Base-by-base conservation (phyloP, 305 asterid species). In the Ilex paraguariensis region DNA sequence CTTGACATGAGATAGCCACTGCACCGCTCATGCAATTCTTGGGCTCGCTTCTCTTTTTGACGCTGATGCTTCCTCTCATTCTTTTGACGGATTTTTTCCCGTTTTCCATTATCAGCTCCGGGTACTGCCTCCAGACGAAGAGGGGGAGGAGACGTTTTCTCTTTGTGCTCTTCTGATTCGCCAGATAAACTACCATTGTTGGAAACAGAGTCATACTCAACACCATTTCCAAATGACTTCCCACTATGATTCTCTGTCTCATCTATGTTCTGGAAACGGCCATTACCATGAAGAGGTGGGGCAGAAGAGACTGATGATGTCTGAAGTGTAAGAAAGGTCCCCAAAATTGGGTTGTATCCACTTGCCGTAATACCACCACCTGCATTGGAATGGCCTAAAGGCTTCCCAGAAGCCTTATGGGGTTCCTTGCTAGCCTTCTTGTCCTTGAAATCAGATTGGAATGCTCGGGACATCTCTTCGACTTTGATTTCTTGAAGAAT, bases 61-160 rank as follows among this genome's bases (percentile, higher is more conserved):
- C 98, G 90, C 60, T 88, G 98, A 79, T 91, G 98, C 77, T 91
- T 91, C 79, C 73, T 83, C 76, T 91, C 98, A 62, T 91, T 91
- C 74, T 88, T 86, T 73, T 81, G 95, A 46, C 98, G 96, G 59
- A 83, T 83, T 74, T 91, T 91, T 66, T 86, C 96, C 69, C 95
- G 76, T 59, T 86, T 91, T 68, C 88, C 98, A 71, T 81, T 84
- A 72, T 86, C 95, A 52, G 94, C 80, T 30, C 94, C 98, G 60
- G 89, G 90, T 32, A 88, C 75, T 36, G 71, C 31, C 17, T 85
- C 96, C 60, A 54, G 94, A 12, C 82, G 89, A 7, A 39, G 57
- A 56, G 67, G 68, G 46, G 73, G 70, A 40, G 70, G 86, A 59
- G 85, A 66, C 6, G 75, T 15, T 71, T 80, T 87, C 31, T 91